Percentiles rank a stretch among this genome's conserved stretches.
phyloP scores from a whole-genome alignment of 257 asterid species.

The Agastache rugosa region DNA sequence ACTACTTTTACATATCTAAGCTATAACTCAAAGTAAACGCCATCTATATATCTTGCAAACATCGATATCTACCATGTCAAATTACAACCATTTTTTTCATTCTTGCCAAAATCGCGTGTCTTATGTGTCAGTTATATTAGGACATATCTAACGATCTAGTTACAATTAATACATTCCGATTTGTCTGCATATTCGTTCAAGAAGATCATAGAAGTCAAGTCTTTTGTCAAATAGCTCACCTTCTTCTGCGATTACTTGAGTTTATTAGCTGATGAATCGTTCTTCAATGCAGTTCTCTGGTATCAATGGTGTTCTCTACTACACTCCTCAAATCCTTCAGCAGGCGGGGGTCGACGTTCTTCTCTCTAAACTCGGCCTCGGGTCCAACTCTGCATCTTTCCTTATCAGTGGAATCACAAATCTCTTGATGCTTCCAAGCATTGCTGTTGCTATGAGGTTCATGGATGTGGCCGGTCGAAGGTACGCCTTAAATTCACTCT shows the following conservation, averaged over 20 bases:
- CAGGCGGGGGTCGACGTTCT: slow-evolving; percentile 94
- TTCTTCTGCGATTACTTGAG: background rate
- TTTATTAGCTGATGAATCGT: background rate
- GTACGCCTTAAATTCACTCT: slow-evolving; percentile 41
- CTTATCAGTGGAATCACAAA: slow-evolving; percentile 67
- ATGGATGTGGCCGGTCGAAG: slow-evolving; percentile 93
- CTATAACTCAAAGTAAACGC: too few relatives aligned
- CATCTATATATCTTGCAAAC: too few relatives aligned
- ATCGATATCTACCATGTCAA: background rate
- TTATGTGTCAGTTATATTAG: too few relatives aligned
- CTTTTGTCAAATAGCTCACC: background rate
- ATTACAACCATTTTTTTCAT: background rate
- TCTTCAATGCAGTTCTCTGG: slow-evolving; percentile 75
- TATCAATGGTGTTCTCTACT: slow-evolving; percentile 91
- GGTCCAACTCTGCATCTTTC: slow-evolving; percentile 78
- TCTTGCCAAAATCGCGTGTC: background rate
- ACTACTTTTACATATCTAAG: too few relatives aligned
- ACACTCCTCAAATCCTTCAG: slow-evolving; percentile 91
- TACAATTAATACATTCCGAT: background rate
- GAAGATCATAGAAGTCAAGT: background rate
- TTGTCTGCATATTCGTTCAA: background rate
- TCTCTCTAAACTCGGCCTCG: slow-evolving; percentile 75
- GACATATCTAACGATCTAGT: too few relatives aligned
- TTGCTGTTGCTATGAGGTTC: slow-evolving; percentile 87
- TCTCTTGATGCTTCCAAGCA: slow-evolving; percentile 68